Percentiles rank a stretch among this genome's conserved stretches.
phyloP scores from a whole-genome alignment of 2,329 filamentous ascomycete genomes.

The Alternaria panax region DNA sequence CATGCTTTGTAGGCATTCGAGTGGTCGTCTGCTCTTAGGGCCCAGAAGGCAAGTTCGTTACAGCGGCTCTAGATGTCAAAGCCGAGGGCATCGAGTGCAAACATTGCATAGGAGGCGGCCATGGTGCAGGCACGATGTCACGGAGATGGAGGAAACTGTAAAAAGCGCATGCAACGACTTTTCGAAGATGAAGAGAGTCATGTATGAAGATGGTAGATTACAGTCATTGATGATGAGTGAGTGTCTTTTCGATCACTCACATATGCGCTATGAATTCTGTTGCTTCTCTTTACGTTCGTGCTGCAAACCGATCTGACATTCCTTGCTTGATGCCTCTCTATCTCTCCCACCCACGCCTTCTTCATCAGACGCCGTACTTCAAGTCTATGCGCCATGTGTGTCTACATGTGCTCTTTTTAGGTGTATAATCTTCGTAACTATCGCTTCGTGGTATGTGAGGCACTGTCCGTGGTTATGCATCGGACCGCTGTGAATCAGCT shows the following conservation, averaged over 20 bases:
- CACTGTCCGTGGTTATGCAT: background rate
- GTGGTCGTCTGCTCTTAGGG: background rate
- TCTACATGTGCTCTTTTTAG: background rate
- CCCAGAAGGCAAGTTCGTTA: background rate
- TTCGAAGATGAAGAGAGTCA: background rate
- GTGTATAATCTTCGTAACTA: too few relatives aligned
- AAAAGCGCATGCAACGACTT: background rate
- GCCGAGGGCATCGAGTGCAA: too few relatives aligned
- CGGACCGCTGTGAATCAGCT: conserved; percentile 1
- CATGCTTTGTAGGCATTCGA: background rate
- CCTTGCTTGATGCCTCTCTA: background rate
- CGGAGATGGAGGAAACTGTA: background rate
- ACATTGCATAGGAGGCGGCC: background rate
- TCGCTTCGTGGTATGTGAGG: background rate
- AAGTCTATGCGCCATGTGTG: background rate
- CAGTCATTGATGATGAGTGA: background rate
- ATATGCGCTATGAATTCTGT: background rate
- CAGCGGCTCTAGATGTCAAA: background rate
- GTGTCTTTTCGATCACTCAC: background rate
- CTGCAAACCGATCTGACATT: background rate
- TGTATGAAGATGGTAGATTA: background rate
- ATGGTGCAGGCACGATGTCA: background rate
- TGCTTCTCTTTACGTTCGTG: background rate
- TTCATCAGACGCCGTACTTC: background rate
- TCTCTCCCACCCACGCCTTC: background rate